Percentiles rank a stretch among this genome's conserved stretches.
These are phyloP conservation scores for Ustilago shanxiensis DNA, from an alignment of 1,284 basidiomycete genomes.

Conservation along the genomic window DNA sequence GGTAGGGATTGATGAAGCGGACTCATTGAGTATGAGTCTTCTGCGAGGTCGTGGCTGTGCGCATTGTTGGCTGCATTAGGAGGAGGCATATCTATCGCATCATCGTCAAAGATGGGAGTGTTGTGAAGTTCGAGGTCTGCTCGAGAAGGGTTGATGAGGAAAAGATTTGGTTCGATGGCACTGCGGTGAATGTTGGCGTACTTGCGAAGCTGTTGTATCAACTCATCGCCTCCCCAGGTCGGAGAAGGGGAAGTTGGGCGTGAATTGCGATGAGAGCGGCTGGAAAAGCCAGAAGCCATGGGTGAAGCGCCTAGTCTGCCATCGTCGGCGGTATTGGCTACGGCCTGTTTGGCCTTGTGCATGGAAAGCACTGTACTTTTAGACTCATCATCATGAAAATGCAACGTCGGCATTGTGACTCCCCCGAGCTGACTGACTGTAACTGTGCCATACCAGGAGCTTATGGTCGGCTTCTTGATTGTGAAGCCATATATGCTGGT, in stretches of 20 bases:
- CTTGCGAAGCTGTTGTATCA: constrained; percentile 70
- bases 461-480: constrained; percentile 76
- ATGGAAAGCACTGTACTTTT: constrained; percentile 54
- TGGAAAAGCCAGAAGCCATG: constrained; percentile 9
- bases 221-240: constrained; percentile 75
- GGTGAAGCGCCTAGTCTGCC: constrained; percentile 10
- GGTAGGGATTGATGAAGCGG: constrained; percentile 50
- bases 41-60: constrained; percentile 43
- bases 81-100: constrained; percentile 61
- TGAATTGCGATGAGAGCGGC: constrained; percentile 9
- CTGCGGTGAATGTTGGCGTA: constrained; percentile 83
- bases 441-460: constrained; percentile 80
- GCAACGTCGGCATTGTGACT: constrained; percentile 86
- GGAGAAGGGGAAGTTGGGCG: constrained; percentile 49
- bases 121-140: constrained; percentile 87
- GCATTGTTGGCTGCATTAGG: constrained; percentile 20
- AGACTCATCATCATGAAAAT: constrained; percentile 90
- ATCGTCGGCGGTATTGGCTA: constrained; percentile 48
- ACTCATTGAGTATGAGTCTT: constrained; percentile 49
- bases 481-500: constrained; percentile 89
- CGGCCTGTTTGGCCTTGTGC: constrained; percentile 33
- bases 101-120: constrained; percentile 69
- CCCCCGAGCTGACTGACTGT: constrained; percentile 86
- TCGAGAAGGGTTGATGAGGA: constrained; percentile 89
- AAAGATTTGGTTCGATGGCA: constrained; percentile 82